A percentile compares a stretch with the other conserved stretches of the same genome.
These are phyloP conservation scores for Colletotrichum spinosum DNA, from an alignment of 2,329 filamentous ascomycete genomes.

Conservation along the genomic window DNA sequence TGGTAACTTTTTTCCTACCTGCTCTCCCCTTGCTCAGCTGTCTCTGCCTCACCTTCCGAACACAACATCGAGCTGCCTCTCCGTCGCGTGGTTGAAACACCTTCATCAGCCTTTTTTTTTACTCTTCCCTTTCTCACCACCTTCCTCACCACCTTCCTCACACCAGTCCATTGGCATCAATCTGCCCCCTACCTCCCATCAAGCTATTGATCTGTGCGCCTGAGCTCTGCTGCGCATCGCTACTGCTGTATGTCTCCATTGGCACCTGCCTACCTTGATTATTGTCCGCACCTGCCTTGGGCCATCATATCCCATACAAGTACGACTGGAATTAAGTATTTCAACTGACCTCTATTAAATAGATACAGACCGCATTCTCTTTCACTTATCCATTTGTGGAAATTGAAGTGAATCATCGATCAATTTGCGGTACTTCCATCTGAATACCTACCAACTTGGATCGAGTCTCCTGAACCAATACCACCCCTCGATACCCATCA, in stretches of 20 bases:
- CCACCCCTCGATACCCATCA: constrained; percentile 23
- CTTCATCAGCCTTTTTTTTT: constrained; percentile 36
- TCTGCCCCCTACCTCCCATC: constrained; percentile 38
- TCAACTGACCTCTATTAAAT: constrained; percentile 10
- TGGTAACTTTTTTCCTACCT: constrained; percentile 36
- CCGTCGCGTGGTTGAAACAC: constrained; percentile 35
- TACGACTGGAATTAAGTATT: constrained; percentile 1
- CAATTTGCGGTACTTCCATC: constrained; percentile 17
- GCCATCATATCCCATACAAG: constrained; percentile 19
- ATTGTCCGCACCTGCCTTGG: constrained; percentile 7
- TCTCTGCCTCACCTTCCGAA: constrained; percentile 25
- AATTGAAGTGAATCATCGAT: constrained; percentile 8
- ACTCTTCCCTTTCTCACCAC: constrained; percentile 5
- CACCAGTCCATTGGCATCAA: background rate
- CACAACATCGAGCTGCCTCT: constrained; percentile 36
- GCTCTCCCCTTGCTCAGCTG: constrained; percentile 32
- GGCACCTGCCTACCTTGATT: background rate
- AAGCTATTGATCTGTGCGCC: constrained; percentile 25
- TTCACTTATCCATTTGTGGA: constrained; percentile 11
- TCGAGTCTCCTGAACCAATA: constrained; percentile 4
- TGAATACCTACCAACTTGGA: constrained; percentile 12
- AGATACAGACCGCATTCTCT: constrained; percentile 7
- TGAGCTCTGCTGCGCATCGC: constrained; percentile 20
- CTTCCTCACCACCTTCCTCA: constrained; percentile 12
- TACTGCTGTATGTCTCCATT: constrained; percentile 26